A percentile compares a stretch with the other conserved stretches of the same genome.
Evolutionary conservation across 192 early-diverging fungal species (phyloP).

Genomic region (Dissophora globulifera): DNA sequence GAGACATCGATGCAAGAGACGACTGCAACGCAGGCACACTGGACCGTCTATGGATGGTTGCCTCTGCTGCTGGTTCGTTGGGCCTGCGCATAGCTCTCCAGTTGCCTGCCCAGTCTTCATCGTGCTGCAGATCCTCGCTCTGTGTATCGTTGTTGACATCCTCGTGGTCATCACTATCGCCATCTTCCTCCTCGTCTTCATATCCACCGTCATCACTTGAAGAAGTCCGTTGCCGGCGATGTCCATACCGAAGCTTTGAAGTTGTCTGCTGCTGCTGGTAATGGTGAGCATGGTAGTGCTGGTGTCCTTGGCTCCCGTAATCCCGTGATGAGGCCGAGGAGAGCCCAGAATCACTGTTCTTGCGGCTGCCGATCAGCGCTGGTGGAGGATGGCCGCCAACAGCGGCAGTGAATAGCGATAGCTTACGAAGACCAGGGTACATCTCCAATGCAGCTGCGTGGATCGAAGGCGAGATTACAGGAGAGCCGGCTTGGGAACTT

Average conservation of each 20-base stretch:
- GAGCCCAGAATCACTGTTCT: too few species aligned
- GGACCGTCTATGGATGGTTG: neutral
- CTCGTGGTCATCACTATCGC: too few species aligned
- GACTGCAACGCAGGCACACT: neutral
- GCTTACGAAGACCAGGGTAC: conserved; percentile 40
- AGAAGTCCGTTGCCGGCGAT: neutral
- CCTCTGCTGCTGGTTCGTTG: neutral
- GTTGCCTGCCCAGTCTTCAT: conserved; percentile 50
- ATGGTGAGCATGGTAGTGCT: too few species aligned
- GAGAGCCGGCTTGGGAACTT: conserved; percentile 1
- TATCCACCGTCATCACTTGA: conserved; percentile 18
- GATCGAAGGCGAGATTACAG: conserved; percentile 11
- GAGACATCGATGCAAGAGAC: too few species aligned
- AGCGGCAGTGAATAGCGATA: conserved; percentile 44
- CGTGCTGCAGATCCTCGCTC: conserved; percentile 13
- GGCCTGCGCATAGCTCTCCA: conserved; percentile 9
- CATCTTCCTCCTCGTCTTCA: conserved; percentile 12
- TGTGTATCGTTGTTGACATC: too few species aligned
- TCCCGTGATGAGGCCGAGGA: too few species aligned
- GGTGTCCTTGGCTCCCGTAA: too few species aligned
- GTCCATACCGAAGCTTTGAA: neutral
- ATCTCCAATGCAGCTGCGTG: conserved; percentile 32
- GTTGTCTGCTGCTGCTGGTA: neutral
- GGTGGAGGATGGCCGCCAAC: conserved; percentile 21
- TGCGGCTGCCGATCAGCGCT: conserved; percentile 22